phyloP scores from a whole-genome alignment of 257 asterid genomes.

The Capsicum baccatum region DNA sequence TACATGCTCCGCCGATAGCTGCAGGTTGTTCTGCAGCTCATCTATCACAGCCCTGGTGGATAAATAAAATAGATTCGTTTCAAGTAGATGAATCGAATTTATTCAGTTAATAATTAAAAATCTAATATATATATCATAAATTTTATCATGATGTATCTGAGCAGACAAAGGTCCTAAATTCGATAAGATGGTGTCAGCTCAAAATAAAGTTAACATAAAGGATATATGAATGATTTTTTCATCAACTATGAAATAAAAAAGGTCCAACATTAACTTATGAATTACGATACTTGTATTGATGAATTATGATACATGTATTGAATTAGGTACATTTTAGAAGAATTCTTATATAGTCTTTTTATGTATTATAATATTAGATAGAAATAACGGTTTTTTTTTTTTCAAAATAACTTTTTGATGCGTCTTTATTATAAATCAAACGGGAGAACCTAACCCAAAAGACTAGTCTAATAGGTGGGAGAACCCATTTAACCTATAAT shows the following conservation, averaged over 20 bases:
- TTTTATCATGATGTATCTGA: neutral
- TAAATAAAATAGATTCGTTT: neutral
- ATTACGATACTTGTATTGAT: neutral
- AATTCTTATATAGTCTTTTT: neutral
- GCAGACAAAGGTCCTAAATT: neutral
- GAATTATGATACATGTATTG: neutral
- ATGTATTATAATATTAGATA: neutral
- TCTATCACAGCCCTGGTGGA: conserved; percentile 63
- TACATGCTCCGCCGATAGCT: conserved; percentile 58
- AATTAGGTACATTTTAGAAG: neutral
- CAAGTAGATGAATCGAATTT: neutral
- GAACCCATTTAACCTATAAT: too few species aligned
- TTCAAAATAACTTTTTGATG: neutral
- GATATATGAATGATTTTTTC: neutral
- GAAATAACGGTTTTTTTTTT: neutral
- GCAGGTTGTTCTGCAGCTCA: conserved; percentile 62
- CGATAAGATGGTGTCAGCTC: neutral
- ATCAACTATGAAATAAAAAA: neutral
- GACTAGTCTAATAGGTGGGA: too few species aligned
- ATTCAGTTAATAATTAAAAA: too few species aligned
- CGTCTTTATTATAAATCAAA: too few species aligned
- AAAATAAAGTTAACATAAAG: neutral
- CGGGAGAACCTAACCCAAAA: too few species aligned
- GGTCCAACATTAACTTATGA: neutral
- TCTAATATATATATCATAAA: too few species aligned